phyloP scores from a whole-genome alignment of 305 asterid genomes.

The Solanum hybrid region DNA sequence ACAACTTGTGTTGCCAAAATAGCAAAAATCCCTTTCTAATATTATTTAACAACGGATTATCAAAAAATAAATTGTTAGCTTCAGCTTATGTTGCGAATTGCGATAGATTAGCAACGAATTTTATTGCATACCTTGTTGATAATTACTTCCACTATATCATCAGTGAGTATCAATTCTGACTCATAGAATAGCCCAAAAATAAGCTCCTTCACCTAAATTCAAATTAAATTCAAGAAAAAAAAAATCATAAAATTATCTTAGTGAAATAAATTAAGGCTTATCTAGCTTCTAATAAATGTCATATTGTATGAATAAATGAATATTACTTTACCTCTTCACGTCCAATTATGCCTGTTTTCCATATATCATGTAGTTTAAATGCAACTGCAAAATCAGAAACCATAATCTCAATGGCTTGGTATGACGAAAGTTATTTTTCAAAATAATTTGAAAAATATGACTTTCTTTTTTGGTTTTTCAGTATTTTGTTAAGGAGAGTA shows the following conservation, averaged over 20 bases:
- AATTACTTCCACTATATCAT: constrained; percentile 30
- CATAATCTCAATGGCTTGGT: background rate
- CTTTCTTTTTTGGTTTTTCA: background rate
- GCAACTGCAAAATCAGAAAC: constrained; percentile 13
- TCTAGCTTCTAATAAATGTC: background rate
- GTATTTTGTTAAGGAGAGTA: background rate
- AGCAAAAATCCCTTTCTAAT: background rate
- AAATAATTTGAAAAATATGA: background rate
- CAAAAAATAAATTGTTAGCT: background rate
- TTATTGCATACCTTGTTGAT: constrained; percentile 25
- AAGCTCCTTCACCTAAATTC: constrained; percentile 35
- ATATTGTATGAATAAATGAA: background rate
- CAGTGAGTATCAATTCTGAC: constrained; percentile 31
- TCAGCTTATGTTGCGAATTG: background rate
- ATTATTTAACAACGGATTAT: background rate
- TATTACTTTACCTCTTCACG: constrained; percentile 8
- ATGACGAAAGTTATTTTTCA: background rate
- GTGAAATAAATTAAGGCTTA: background rate
- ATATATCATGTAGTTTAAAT: constrained; percentile 14
- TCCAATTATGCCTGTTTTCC: constrained; percentile 14
- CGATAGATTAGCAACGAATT: background rate
- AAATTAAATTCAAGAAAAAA: background rate
- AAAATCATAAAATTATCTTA: background rate
- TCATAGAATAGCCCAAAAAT: constrained; percentile 30
- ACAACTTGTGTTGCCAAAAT: background rate